phyloP scores from a whole-genome alignment of 1,139 yeast species.

The Sugiyamaella grinbergsii region DNA sequence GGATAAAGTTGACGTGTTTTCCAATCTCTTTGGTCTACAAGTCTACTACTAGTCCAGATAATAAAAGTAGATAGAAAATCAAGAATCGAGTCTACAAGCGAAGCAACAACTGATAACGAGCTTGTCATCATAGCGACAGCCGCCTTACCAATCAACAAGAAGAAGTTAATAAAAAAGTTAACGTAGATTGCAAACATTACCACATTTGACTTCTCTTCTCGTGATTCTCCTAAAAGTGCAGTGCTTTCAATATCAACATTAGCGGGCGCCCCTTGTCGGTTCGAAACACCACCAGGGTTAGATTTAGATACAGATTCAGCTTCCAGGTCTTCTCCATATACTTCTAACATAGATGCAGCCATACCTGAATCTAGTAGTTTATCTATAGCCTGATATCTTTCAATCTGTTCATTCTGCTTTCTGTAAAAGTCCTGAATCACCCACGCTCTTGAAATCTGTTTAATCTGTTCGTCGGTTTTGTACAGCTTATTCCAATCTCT shows the following conservation, averaged over 20 bases:
- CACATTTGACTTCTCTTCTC: constrained; percentile 48
- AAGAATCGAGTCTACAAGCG: constrained; percentile 72
- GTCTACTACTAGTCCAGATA: constrained; percentile 62
- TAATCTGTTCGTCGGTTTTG: constrained; percentile 37
- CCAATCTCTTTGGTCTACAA: constrained; percentile 61
- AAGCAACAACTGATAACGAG: constrained; percentile 75
- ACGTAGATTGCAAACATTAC: constrained; percentile 65
- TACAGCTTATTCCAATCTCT: constrained; percentile 52
- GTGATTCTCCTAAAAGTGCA: constrained; percentile 53
- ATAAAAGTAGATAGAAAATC: constrained; percentile 77
- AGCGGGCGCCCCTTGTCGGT: constrained; percentile 56
- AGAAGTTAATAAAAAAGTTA: constrained; percentile 62
- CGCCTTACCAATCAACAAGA: constrained; percentile 62
- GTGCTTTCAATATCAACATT: constrained; percentile 60
- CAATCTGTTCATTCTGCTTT: constrained; percentile 60
- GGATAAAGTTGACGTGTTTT: constrained; percentile 53
- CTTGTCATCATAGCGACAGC: constrained; percentile 64
- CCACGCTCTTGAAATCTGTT: constrained; percentile 33
- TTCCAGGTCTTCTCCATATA: constrained; percentile 53
- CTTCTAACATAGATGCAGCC: constrained; percentile 63
- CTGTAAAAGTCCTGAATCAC: constrained; percentile 37
- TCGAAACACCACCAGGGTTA: constrained; percentile 26
- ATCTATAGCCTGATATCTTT: constrained; percentile 62
- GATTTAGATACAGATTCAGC: constrained; percentile 35
- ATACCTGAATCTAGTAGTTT: constrained; percentile 70